Conservation (phyloP, 345 rosid genomes). For the Camelina laxa region DNA sequence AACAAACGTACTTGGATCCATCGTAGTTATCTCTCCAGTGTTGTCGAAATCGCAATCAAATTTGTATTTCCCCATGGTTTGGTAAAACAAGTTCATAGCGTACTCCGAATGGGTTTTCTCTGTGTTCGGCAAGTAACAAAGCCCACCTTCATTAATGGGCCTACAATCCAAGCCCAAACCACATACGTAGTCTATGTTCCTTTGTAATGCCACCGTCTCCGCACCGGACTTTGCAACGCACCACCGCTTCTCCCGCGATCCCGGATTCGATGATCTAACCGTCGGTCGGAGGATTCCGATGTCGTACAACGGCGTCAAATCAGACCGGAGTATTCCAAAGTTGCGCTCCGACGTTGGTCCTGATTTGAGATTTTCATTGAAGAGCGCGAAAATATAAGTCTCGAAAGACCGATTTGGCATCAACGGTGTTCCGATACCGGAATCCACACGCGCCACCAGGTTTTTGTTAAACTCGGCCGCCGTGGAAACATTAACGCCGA, state of each 20-base stretch:
- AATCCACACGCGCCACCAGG: constrained; percentile 59
- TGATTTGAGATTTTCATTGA: constrained; percentile 81
- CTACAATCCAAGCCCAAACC: constrained; percentile 61
- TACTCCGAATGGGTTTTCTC: constrained; percentile 70
- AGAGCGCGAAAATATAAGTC: constrained; percentile 82
- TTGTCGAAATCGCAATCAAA: constrained; percentile 63
- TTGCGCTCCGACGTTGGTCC: constrained; percentile 77
- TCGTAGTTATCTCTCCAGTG: constrained; percentile 52
- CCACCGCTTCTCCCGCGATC: constrained; percentile 47
- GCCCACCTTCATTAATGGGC: constrained; percentile 55
- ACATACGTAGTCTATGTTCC: constrained; percentile 73
- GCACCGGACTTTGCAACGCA: constrained; percentile 62
- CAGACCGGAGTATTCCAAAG: constrained; percentile 70
- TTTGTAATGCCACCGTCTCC: constrained; percentile 56
- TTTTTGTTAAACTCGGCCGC: constrained; percentile 73
- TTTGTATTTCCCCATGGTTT: constrained; percentile 55
- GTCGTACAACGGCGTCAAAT: constrained; percentile 74
- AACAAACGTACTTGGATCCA: constrained; percentile 60
- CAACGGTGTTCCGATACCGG: constrained; percentile 77
- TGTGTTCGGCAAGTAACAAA: constrained; percentile 66
- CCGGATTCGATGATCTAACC: constrained; percentile 55
- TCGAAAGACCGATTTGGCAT: constrained; percentile 89
- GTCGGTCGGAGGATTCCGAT: constrained; percentile 71
- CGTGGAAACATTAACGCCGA: constrained; percentile 57
- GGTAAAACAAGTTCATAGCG: constrained; percentile 75